These are phyloP conservation scores for Penicillium nucicola DNA, from an alignment of 495 filamentous ascomycete genomes.

Conservation along the genomic window DNA sequence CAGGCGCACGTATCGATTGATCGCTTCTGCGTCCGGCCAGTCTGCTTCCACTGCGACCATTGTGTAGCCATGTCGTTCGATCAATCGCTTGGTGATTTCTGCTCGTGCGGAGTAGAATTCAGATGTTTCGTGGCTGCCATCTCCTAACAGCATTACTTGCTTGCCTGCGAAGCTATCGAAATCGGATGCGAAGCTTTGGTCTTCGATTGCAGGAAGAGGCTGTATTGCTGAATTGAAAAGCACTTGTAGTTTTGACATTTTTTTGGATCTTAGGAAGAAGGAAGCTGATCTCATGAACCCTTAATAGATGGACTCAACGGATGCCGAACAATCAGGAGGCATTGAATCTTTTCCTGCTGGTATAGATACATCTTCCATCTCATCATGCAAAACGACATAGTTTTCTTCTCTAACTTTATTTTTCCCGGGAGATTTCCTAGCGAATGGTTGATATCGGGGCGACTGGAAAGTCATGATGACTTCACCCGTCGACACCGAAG, in stretches of 20 bases:
- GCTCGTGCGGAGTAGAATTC: constrained; percentile 57
- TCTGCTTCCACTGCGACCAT: constrained; percentile 57
- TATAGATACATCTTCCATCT: too few species aligned
- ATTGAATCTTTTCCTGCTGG: too few species aligned
- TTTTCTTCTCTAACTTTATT: not conserved
- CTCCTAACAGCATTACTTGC: constrained; percentile 52
- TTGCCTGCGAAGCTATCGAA: constrained; percentile 44
- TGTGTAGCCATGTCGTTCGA: constrained; percentile 52
- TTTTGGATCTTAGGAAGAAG: not conserved
- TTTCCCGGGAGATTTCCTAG: not conserved
- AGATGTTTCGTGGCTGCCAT: constrained; percentile 57
- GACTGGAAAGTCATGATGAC: constrained; percentile 31
- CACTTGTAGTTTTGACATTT: constrained; percentile 31
- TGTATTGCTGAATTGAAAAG: constrained; percentile 35
- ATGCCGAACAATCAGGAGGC: constrained; percentile 4
- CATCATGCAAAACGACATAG: too few species aligned
- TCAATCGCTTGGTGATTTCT: constrained; percentile 52
- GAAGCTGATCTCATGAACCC: constrained; percentile 9
- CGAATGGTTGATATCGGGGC: constrained; percentile 17
- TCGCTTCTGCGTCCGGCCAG: constrained; percentile 56
- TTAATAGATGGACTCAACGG: not conserved
- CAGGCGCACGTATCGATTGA: constrained; percentile 55
- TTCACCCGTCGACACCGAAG: constrained; percentile 18
- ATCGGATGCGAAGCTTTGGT: constrained; percentile 33
- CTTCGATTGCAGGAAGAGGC: constrained; percentile 37